Percentiles rank a stretch among this genome's conserved stretches.
These are phyloP conservation scores for Mortierella sp. DNA, from an alignment of 371 early-diverging fungal genomes.

Conservation along the genomic window DNA sequence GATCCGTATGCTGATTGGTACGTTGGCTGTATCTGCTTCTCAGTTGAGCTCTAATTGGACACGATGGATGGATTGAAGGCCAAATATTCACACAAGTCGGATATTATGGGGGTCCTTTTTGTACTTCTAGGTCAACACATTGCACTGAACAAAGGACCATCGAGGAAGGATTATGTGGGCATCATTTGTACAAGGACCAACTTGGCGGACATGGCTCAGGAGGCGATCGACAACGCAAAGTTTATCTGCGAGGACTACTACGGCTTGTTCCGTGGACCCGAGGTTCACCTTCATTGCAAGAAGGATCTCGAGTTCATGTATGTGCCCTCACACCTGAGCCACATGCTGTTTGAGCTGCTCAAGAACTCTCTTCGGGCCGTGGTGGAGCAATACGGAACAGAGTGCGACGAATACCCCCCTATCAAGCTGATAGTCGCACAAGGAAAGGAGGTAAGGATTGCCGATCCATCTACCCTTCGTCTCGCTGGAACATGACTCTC, in stretches of 20 bases:
- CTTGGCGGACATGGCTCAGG: slow-evolving; percentile 81
- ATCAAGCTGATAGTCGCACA: slow-evolving; percentile 94
- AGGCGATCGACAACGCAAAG: slow-evolving; percentile 93
- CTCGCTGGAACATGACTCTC: not conserved
- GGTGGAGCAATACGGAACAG: slow-evolving; percentile 91
- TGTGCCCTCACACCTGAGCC: slow-evolving; percentile 95
- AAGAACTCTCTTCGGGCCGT: slow-evolving; percentile 97
- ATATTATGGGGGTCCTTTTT: not conserved
- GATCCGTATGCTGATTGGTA: slow-evolving; percentile 95
- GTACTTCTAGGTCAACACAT: slow-evolving; percentile 77
- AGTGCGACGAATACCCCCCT: slow-evolving; percentile 91
- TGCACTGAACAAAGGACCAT: slow-evolving; percentile 75
- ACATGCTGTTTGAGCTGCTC: slow-evolving; percentile 97
- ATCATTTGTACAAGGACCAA: slow-evolving; percentile 95
- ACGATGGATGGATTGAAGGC: not conserved
- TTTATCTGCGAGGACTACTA: slow-evolving; percentile 95
- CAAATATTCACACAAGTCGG: slow-evolving; percentile 6
- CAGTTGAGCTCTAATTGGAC: not conserved
- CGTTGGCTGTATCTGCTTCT: not conserved
- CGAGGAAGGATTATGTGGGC: slow-evolving; percentile 87
- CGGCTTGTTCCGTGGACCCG: slow-evolving; percentile 86
- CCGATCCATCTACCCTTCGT: not conserved
- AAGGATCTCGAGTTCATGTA: slow-evolving; percentile 96
- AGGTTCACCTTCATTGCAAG: slow-evolving; percentile 85
- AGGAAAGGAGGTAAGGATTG: slow-evolving; percentile 82